Conservation (phyloP, 2,329 filamentous ascomycete species). For the Fragosphaeria purpurea region DNA sequence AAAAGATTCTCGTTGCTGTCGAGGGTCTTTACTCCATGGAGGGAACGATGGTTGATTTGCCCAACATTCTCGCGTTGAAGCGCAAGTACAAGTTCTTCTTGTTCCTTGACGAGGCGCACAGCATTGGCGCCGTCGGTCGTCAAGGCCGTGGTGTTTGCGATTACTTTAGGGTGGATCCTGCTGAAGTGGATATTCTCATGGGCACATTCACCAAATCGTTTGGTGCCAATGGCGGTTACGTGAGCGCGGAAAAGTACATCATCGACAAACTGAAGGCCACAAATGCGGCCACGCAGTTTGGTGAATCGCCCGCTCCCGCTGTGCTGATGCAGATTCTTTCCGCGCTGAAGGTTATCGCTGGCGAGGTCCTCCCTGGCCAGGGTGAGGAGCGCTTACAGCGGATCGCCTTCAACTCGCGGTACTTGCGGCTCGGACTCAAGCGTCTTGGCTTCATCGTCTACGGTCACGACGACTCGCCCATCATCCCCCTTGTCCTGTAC, state of each 20-base stretch:
- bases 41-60: slow-evolving; percentile 97
- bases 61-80: slow-evolving; percentile 76
- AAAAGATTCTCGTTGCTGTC: slow-evolving; percentile 94
- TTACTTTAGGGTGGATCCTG: slow-evolving; percentile 85
- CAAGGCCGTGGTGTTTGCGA: slow-evolving; percentile 88
- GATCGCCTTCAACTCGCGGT: slow-evolving; percentile 95
- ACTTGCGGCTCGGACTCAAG: slow-evolving; percentile 94
- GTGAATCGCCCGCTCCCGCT: slow-evolving; percentile 77
- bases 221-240: slow-evolving; percentile 92
- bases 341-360: slow-evolving; percentile 78
- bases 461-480: slow-evolving; percentile 94
- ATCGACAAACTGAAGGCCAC: slow-evolving; percentile 83
- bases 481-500: slow-evolving; percentile 89
- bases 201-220: slow-evolving; percentile 98
- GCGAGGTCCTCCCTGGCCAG: slow-evolving; percentile 79
- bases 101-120: slow-evolving; percentile 95
- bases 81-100: slow-evolving; percentile 94
- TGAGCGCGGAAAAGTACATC: slow-evolving; percentile 79
- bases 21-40: slow-evolving; percentile 99
- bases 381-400: slow-evolving; percentile 92
- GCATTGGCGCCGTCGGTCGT: slow-evolving; percentile 83
- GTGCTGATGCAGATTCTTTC: slow-evolving; percentile 86
- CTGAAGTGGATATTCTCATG: slow-evolving; percentile 91
- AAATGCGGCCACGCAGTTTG: slow-evolving; percentile 79
- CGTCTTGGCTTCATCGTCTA: slow-evolving; percentile 94